phyloP scores from a whole-genome alignment of 768 basidiomycete genomes.

The Amanita rubescens region DNA sequence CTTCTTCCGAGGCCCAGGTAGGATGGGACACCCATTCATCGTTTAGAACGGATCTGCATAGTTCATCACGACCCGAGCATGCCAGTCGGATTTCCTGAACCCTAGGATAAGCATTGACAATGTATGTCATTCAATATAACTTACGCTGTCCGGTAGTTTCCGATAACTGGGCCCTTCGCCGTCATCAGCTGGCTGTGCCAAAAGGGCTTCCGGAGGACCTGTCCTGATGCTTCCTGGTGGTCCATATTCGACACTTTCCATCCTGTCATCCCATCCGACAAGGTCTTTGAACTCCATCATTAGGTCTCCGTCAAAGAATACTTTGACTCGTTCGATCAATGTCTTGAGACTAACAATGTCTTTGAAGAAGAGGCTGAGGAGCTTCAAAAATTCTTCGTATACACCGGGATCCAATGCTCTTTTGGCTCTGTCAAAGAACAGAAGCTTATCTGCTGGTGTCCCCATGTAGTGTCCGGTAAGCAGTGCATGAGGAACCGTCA shows the following conservation, averaged over 20 bases:
- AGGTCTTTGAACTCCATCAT: slow-evolving; percentile 81
- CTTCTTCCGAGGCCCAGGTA: slow-evolving; percentile 95
- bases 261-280: slow-evolving; percentile 69
- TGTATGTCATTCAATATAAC: slow-evolving; percentile 23
- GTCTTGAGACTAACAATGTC: slow-evolving; percentile 85
- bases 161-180: slow-evolving; percentile 94
- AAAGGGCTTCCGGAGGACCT: slow-evolving; percentile 67
- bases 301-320: slow-evolving; percentile 78
- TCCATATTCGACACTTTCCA: slow-evolving; percentile 54
- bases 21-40: slow-evolving; percentile 99
- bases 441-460: slow-evolving; percentile 62
- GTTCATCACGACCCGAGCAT: slow-evolving; percentile 90
- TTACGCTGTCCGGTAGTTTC: slow-evolving; percentile 77
- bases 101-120: slow-evolving; percentile 6
- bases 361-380: slow-evolving; percentile 83
- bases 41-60: slow-evolving; percentile 93
- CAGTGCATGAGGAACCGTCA: slow-evolving; percentile 15
- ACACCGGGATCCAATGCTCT: slow-evolving; percentile 65
- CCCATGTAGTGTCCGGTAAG: slow-evolving; percentile 24
- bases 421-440: slow-evolving; percentile 94
- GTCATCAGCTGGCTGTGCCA: slow-evolving; percentile 74
- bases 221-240: slow-evolving; percentile 76
- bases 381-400: slow-evolving; percentile 92
- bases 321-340: slow-evolving; percentile 71
- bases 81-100: slow-evolving; percentile 78